phyloP scores from a whole-genome alignment of 345 rosid genomes.

The Camelina neglecta region DNA sequence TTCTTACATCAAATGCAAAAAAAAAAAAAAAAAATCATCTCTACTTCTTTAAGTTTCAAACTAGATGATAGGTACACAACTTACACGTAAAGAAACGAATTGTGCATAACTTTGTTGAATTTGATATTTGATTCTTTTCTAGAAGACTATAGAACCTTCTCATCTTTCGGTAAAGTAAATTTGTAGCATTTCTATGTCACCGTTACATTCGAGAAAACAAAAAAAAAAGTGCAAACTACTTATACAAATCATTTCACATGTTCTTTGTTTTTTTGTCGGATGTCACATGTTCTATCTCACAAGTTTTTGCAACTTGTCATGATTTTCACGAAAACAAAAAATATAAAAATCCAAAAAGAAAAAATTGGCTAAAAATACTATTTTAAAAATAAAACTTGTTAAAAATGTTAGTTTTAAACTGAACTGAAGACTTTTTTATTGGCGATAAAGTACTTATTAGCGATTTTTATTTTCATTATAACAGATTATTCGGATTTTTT shows the following conservation, averaged over 20 bases:
- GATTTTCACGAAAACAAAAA: slow-evolving; percentile 8
- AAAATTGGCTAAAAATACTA: no score
- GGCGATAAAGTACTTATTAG: no score
- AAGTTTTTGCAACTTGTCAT: slow-evolving; percentile 10
- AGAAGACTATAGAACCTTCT: background rate
- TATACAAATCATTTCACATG: background rate
- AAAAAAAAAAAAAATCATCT: background rate
- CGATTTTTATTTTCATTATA: no score
- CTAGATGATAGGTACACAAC: background rate
- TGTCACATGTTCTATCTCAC: no score
- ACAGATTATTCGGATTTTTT: no score
- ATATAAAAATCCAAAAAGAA: background rate
- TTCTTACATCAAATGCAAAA: background rate
- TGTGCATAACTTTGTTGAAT: background rate
- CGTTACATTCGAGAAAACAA: no score
- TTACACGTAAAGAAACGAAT: slow-evolving; percentile 33
- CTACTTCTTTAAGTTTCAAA: slow-evolving; percentile 6
- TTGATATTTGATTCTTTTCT: background rate
- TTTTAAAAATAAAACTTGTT: no score
- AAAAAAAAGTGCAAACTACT: no score
- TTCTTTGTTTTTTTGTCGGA: background rate
- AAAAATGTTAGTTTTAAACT: no score
- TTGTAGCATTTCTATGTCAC: background rate
- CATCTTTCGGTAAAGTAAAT: background rate
- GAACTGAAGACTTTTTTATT: no score